Evolutionary conservation across 176 grass and related monocot species (phyloP).

Genomic region (Musa beccarii): DNA sequence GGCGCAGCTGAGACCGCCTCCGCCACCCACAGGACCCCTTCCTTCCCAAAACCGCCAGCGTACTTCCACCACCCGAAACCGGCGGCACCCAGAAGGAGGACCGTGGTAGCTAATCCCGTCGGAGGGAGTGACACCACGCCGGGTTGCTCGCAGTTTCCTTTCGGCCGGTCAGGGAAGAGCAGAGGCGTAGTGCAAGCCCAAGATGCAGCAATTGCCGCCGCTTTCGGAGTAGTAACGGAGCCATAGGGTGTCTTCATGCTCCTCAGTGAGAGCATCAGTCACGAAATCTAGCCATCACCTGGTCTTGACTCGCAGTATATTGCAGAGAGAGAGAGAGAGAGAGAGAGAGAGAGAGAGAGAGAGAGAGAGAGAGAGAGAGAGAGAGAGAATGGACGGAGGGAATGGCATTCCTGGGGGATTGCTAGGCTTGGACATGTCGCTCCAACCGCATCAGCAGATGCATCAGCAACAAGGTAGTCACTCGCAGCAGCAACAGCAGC

Average conservation of each 20-base stretch:
- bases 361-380: background rate
- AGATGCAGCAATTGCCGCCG: background rate
- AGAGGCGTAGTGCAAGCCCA: background rate
- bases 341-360: background rate
- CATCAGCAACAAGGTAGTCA: background rate
- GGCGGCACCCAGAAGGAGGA: constrained; percentile 7
- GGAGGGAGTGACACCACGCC: no score
- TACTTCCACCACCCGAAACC: background rate
- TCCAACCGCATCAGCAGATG: constrained; percentile 4
- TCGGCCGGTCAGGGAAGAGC: background rate
- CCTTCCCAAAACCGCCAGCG: background rate
- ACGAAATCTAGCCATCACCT: no score
- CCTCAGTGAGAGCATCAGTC: background rate
- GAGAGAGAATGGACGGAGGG: constrained; percentile 16
- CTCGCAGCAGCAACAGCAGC: background rate
- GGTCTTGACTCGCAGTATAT: no score
- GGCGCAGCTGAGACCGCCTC: background rate
- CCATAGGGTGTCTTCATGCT: background rate
- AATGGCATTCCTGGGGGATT: constrained; percentile 6
- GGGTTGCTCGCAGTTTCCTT: no score
- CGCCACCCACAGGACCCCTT: constrained; percentile 1
- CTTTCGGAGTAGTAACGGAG: background rate
- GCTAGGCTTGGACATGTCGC: constrained; percentile 16
- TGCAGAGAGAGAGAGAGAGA: constrained; percentile 1
- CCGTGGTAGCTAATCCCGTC: no score